Percentiles rank a stretch among this genome's conserved stretches.
Conservation (phyloP, 805 yeast species). For the Sugiyamaella valdiviana region DNA sequence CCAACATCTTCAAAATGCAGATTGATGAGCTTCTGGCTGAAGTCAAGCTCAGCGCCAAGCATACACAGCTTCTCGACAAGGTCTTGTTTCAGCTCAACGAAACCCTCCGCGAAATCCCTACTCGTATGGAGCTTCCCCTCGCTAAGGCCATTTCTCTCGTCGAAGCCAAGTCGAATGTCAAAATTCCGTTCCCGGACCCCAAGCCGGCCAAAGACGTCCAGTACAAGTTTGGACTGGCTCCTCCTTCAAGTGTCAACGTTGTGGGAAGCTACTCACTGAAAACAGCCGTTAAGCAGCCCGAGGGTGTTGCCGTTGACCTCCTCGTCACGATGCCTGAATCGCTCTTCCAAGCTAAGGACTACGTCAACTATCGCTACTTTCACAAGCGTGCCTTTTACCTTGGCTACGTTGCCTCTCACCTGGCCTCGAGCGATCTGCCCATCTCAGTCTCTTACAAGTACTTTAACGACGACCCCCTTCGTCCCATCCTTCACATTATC, state of each 20-base stretch:
- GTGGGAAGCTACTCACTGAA: constrained; percentile 88
- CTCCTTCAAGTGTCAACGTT: constrained; percentile 70
- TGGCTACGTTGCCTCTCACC: constrained; percentile 47
- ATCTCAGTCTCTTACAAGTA: constrained; percentile 55
- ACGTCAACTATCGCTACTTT: constrained; percentile 79
- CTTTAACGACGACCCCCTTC: constrained; percentile 67
- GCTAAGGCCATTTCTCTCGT: constrained; percentile 54
- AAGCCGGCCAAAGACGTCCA: constrained; percentile 60
- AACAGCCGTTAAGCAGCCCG: constrained; percentile 63
- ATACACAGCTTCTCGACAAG: constrained; percentile 60
- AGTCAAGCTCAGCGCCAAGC: constrained; percentile 64
- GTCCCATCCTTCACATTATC: constrained; percentile 63
- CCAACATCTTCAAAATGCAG: constrained; percentile 91
- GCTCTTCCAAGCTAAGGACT: constrained; percentile 80
- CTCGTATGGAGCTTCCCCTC: constrained; percentile 43
- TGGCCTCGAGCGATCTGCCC: constrained; percentile 25
- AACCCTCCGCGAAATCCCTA: constrained; percentile 42
- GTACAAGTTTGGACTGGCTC: constrained; percentile 60
- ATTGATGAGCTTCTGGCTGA: constrained; percentile 87
- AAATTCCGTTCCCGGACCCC: constrained; percentile 87
- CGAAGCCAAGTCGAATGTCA: constrained; percentile 41
- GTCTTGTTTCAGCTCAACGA: constrained; percentile 63
- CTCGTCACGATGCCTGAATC: constrained; percentile 73
- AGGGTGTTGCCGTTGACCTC: constrained; percentile 68
- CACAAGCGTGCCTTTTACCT: constrained; percentile 86